Evolutionary conservation across 2,329 filamentous ascomycete species (phyloP).

Genomic region (Arthrinium phaeospermum): DNA sequence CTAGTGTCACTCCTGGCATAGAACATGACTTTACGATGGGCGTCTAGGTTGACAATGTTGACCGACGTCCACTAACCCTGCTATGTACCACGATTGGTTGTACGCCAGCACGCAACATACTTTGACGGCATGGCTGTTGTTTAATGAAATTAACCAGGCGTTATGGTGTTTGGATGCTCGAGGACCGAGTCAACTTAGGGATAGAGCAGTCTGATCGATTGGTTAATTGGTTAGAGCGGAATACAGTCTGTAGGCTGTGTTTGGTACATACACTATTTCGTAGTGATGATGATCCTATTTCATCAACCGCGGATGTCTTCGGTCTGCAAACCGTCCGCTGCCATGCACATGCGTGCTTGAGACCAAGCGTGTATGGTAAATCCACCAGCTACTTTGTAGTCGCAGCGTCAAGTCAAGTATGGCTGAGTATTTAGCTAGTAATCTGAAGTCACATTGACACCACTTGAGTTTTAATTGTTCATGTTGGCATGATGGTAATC

Average conservation of each 20-base stretch:
- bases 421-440: not conserved
- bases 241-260: not conserved
- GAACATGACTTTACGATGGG: conserved; percentile 99
- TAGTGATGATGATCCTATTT: not conserved
- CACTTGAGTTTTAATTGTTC: not conserved
- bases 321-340: not conserved
- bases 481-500: too few relatives aligned
- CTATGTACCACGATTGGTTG: not conserved
- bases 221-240: conserved; percentile 23
- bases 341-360: not conserved
- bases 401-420: not conserved
- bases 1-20: conserved; percentile 92
- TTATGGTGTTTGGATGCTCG: conserved; percentile 32
- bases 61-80: not conserved
- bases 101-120: not conserved
- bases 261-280: not conserved
- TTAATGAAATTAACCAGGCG: not conserved
- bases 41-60: conserved; percentile 59
- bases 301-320: not conserved
- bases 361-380: not conserved
- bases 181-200: conserved; percentile 11
- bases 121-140: not conserved
- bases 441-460: not conserved
- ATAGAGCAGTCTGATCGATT: conserved; percentile 23
- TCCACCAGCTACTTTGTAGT: not conserved